Conservation (phyloP, 2,329 filamentous ascomycete species). For the Periconia digitata region DNA sequence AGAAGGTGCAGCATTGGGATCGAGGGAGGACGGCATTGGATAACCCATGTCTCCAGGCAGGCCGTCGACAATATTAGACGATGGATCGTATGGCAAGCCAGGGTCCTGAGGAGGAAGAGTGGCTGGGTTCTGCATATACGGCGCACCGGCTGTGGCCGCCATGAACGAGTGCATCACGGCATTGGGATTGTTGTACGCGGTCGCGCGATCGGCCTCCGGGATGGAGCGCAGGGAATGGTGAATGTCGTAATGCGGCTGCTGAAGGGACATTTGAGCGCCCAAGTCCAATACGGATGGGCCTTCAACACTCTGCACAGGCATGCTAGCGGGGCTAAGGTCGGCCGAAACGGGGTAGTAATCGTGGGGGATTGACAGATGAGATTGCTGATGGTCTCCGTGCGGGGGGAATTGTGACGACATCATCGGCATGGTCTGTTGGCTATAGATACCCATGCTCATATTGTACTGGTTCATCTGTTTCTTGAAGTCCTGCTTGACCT, state of each 20-base stretch:
- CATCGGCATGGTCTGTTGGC: constrained; percentile 25
- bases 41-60: constrained; percentile 26
- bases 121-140: constrained; percentile 33
- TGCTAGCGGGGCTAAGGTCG: constrained; percentile 39
- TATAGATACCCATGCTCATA: constrained; percentile 38
- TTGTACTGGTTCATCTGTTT: constrained; percentile 45
- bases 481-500: constrained; percentile 56
- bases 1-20: constrained; percentile 22
- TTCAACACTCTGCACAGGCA: constrained; percentile 36
- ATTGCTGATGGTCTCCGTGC: constrained; percentile 15
- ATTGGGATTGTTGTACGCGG: constrained; percentile 29
- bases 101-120: constrained; percentile 26
- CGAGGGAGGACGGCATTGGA: constrained; percentile 23
- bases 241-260: constrained; percentile 39
- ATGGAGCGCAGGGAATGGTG: constrained; percentile 36
- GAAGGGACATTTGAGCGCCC: constrained; percentile 31
- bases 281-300: constrained; percentile 35
- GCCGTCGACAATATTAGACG: constrained; percentile 1
- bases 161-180: constrained; percentile 42
- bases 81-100: constrained; percentile 26
- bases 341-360: constrained; percentile 30
- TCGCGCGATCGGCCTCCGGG: constrained; percentile 32
- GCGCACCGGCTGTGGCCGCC: constrained; percentile 36
- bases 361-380: constrained; percentile 28
- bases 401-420: constrained; percentile 16